Evolutionary conservation across 139 green algal genomes (phyloP).

Genomic region (Micractinium sp.): DNA sequence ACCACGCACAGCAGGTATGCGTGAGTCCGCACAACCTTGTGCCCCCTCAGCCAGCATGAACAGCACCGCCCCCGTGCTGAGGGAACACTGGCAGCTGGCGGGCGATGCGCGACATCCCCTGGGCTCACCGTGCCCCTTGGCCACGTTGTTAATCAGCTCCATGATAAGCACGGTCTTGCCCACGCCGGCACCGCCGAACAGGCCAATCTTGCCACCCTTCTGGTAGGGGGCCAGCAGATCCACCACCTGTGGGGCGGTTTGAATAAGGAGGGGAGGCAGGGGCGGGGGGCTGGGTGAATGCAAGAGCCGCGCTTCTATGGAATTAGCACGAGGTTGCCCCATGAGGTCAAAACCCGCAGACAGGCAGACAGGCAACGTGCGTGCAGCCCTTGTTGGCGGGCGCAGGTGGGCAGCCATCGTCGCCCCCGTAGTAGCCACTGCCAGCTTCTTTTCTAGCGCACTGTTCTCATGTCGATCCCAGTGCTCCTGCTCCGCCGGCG

Average conservation of each 20-base stretch:
- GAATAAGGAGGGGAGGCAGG: not conserved
- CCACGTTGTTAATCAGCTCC: slow-evolving; percentile 99
- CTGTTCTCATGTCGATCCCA: too few species aligned
- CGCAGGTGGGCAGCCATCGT: too few species aligned
- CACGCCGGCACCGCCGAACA: slow-evolving; percentile 98
- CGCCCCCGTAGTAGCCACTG: too few species aligned
- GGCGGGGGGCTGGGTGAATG: not conserved
- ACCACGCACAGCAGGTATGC: too few species aligned
- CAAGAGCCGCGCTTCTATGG: too few species aligned
- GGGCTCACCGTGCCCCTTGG: slow-evolving; percentile 94
- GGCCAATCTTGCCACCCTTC: slow-evolving; percentile 98
- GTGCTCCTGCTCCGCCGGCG: too few species aligned
- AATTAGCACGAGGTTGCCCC: too few species aligned
- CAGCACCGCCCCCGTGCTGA: not conserved
- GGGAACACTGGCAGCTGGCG: not conserved
- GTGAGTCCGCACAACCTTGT: not conserved
- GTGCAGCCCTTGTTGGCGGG: too few species aligned
- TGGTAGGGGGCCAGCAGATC: slow-evolving; percentile 99
- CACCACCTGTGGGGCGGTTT: slow-evolving; percentile 80
- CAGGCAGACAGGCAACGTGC: too few species aligned
- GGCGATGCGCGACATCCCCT: too few species aligned
- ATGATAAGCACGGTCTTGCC: slow-evolving; percentile 99
- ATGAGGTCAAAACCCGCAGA: too few species aligned
- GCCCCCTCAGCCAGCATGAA: not conserved
- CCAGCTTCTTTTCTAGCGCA: too few species aligned